Percentiles rank a stretch among this genome's conserved stretches.
Evolutionary conservation across 208 protist species (phyloP).

Genomic region (Trypanosoma brucei): DNA sequence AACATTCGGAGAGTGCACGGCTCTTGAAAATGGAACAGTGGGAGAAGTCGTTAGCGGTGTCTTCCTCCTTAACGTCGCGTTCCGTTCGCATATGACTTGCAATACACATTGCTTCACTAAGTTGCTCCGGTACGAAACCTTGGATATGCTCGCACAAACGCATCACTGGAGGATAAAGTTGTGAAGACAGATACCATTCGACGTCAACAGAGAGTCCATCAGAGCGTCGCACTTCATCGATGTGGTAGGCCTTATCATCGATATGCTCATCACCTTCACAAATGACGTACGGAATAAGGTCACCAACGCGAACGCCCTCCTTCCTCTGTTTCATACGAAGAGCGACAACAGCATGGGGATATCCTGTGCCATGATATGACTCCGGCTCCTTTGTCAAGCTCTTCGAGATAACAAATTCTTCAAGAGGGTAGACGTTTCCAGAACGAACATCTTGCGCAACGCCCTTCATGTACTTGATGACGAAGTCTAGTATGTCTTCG

Average conservation of each 20-base stretch:
- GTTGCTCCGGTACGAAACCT: conserved; percentile 72
- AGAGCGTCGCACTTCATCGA: conserved; percentile 76
- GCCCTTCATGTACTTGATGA: conserved; percentile 90
- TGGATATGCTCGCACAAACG: conserved; percentile 93
- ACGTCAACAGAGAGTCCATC: conserved; percentile 76
- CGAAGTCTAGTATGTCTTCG: conserved; percentile 87
- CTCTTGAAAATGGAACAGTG: conserved; percentile 74
- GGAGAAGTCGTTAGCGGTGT: conserved; percentile 55
- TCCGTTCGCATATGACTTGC: conserved; percentile 30
- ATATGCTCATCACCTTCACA: conserved; percentile 67
- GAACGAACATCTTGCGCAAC: conserved; percentile 73
- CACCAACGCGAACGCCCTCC: conserved; percentile 88
- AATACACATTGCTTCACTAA: conserved; percentile 86
- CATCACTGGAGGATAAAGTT: conserved; percentile 93
- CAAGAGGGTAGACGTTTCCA: conserved; percentile 60
- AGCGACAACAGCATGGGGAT: conserved; percentile 94
- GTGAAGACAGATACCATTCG: conserved; percentile 93
- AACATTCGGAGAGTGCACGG: conserved; percentile 63
- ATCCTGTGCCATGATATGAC: conserved; percentile 91
- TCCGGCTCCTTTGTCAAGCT: conserved; percentile 95
- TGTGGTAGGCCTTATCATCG: conserved; percentile 76
- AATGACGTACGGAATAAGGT: conserved; percentile 97
- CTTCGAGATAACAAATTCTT: conserved; percentile 97
- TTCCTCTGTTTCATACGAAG: conserved; percentile 91
- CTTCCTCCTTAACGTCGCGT: conserved; percentile 11